Conservation (phyloP, 116 monocot species). For the Dioscorea cayenensis region DNA sequence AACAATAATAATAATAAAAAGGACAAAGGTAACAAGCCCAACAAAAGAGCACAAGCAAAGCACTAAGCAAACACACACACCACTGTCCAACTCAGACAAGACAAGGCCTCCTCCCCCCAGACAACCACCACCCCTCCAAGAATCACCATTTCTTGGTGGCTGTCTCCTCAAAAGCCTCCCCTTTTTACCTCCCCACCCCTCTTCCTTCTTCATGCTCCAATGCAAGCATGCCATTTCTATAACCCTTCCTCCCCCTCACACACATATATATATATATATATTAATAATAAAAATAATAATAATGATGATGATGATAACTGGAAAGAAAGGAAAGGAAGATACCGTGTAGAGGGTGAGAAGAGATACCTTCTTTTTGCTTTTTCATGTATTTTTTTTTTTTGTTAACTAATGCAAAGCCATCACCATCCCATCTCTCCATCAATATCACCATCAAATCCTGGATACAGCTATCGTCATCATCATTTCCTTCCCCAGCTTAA, state of each 20-base stretch:
- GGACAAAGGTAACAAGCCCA: not conserved
- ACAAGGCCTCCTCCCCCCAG: not conserved
- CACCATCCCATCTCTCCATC: not conserved
- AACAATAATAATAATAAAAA: too few relatives aligned
- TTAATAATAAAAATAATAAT: not conserved
- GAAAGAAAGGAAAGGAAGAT: not conserved
- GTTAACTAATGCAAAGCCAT: not conserved
- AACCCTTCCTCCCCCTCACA: too few relatives aligned
- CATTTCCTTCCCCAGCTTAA: not conserved
- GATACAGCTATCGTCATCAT: too few relatives aligned
- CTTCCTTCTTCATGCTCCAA: not conserved
- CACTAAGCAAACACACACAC: not conserved
- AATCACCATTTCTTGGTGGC: too few relatives aligned
- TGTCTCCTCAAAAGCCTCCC: not conserved
- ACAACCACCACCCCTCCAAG: too few relatives aligned
- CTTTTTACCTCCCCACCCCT: not conserved
- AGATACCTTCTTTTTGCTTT: not conserved
- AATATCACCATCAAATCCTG: not conserved
- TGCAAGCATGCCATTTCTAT: not conserved
- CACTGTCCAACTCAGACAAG: constrained; percentile 1
- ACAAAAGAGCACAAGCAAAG: too few relatives aligned
- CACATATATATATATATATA: too few relatives aligned
- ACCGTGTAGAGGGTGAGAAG: not conserved
- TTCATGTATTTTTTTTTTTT: not conserved
- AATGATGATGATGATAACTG: not conserved